Evolutionary conservation across 805 yeast genomes (phyloP), one percentile per base, ranked within the genome.

Genomic region (Candida nitratophila): DNA sequence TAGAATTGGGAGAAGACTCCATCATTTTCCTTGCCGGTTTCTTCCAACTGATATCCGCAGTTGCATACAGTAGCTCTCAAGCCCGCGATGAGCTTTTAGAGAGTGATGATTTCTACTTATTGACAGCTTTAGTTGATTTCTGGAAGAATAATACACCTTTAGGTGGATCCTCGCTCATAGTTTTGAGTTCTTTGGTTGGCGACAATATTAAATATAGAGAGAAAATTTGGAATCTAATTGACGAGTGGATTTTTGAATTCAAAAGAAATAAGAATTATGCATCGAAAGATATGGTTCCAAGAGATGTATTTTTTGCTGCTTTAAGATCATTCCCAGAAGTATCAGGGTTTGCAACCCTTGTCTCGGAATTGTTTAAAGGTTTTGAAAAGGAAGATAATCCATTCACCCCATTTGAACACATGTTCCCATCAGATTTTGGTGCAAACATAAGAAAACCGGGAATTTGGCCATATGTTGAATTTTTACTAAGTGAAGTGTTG

Each of bases 401-500:
- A 3, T 67, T 71, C 49, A 72, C 76, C 15, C 69, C 68, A 31
- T 55, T 52, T 30, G 44, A 54, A 5, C 55, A 81, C 14, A 69
- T 78, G 12, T 84, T 71, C 53, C 96, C 96, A 1, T 52, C 66
- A 7, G 77, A 73, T 42, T 59, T 88, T 24, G 96, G 96, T 0
- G 57, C 59, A 2, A 67, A 69, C 0, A 75, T 79, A 49, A 72
- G 95, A 52, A 74, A 67, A 29, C 71, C 70, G 29, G 96, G 96
- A 2, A 62, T 88, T 6, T 78, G 89, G 77, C 88, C 93, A 3
- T 91, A 90, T 53, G 59, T 86, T 43, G 91, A 87, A 43, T 88
- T 77, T 52, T 58, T 89, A 14, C 55, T 85, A n/a, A 64, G 73
- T 12, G 85, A 83, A 37, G 77, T 89, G 0, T 77, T 89, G 50